Evolutionary conservation across 1,139 yeast genomes (phyloP).

Genomic region (Geotrichum bryndzae): DNA sequence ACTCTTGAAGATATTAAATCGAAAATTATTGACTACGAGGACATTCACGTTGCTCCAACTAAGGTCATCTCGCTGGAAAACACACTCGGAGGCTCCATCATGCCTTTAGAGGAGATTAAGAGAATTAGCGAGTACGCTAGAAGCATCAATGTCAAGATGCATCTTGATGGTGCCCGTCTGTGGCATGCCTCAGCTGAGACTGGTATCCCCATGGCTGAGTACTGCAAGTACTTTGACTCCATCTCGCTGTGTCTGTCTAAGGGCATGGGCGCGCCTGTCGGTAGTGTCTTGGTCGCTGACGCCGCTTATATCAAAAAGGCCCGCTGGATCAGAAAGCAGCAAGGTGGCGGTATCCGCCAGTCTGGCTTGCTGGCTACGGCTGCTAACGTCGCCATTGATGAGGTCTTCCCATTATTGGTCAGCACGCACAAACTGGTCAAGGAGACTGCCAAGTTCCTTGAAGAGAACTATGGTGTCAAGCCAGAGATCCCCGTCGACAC

Average conservation of each 20-base stretch:
- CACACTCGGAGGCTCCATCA: slow-evolving; percentile 76
- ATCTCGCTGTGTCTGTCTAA: slow-evolving; percentile 86
- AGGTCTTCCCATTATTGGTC: slow-evolving; percentile 57
- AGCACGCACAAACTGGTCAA: slow-evolving; percentile 64
- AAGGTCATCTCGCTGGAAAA: slow-evolving; percentile 79
- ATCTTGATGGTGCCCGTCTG: slow-evolving; percentile 92
- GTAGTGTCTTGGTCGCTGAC: slow-evolving; percentile 78
- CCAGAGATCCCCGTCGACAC: slow-evolving; percentile 78
- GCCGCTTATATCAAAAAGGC: slow-evolving; percentile 59
- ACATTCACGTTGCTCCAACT: slow-evolving; percentile 87
- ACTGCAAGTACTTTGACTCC: slow-evolving; percentile 76
- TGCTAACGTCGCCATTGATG: slow-evolving; percentile 74
- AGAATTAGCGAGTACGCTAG: slow-evolving; percentile 69
- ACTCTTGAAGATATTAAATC: slow-evolving; percentile 73
- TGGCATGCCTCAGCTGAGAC: slow-evolving; percentile 85
- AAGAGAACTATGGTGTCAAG: slow-evolving; percentile 43
- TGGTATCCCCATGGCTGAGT: slow-evolving; percentile 62
- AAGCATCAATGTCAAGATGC: slow-evolving; percentile 58
- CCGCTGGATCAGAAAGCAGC: slow-evolving; percentile 84
- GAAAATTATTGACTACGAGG: slow-evolving; percentile 66
- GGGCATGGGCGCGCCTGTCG: slow-evolving; percentile 92
- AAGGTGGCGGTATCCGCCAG: slow-evolving; percentile 94
- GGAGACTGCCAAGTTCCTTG: slow-evolving; percentile 57
- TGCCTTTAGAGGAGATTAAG: slow-evolving; percentile 74
- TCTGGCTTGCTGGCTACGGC: slow-evolving; percentile 77